Percentiles rank a stretch among this genome's conserved stretches.
These are phyloP conservation scores for Ceratocystis huliohia DNA, from an alignment of 2,329 filamentous ascomycete genomes.

Conservation along the genomic window DNA sequence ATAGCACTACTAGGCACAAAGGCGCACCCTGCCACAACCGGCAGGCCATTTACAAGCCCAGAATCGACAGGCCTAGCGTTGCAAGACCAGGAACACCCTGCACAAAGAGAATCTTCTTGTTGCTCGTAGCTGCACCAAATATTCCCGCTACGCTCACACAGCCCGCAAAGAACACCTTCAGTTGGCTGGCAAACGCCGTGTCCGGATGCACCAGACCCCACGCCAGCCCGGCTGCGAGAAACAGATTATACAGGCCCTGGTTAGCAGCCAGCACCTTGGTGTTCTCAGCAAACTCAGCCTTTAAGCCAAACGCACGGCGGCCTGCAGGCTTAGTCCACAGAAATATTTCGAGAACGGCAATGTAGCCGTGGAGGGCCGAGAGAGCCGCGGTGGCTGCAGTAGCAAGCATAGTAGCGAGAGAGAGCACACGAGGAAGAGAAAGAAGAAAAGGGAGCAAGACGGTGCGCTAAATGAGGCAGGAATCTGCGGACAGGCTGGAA, in stretches of 20 bases:
- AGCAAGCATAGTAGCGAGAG: conserved; percentile 27
- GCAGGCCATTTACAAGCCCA: conserved; percentile 21
- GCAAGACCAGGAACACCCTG: conserved; percentile 31
- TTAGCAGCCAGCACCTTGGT: conserved; percentile 37
- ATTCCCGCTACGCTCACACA: conserved; percentile 35
- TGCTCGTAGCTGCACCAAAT: conserved; percentile 34
- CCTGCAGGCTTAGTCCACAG: conserved; percentile 38
- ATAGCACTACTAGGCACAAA: neutral
- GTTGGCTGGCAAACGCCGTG: conserved; percentile 31
- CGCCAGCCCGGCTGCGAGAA: conserved; percentile 36
- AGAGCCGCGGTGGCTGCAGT: conserved; percentile 30
- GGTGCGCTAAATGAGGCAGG: neutral
- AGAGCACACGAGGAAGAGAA: neutral
- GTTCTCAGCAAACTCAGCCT: conserved; percentile 34
- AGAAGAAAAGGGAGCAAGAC: neutral
- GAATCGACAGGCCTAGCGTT: conserved; percentile 24
- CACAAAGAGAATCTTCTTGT: conserved; percentile 32
- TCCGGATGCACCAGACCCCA: conserved; percentile 38
- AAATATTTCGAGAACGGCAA: conserved; percentile 38
- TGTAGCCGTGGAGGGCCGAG: conserved; percentile 36
- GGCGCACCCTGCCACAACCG: neutral
- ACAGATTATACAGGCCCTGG: conserved; percentile 42
- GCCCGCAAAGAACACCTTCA: conserved; percentile 37
- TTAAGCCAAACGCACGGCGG: conserved; percentile 34
- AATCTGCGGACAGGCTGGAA: neutral